A percentile compares a stretch with the other conserved stretches of the same genome.
phyloP scores from a whole-genome alignment of 768 basidiomycete genomes.

The Mycena leptocephala region DNA sequence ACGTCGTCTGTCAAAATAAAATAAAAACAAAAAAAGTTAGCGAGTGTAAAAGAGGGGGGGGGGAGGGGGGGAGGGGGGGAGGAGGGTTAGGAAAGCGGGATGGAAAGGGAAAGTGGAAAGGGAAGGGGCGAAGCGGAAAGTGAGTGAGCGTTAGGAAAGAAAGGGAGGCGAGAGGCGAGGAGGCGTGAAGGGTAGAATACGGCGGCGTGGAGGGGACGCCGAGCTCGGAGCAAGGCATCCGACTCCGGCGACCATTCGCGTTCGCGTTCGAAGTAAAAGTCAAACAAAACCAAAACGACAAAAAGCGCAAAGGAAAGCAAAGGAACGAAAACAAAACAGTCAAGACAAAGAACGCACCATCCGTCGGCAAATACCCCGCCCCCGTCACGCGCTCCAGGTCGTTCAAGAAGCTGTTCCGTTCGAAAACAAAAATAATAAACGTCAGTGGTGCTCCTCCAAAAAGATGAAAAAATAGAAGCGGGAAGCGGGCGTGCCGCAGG shows the following conservation, averaged over 20 bases:
- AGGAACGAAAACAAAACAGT: not conserved
- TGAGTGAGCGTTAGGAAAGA: not conserved
- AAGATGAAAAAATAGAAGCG: not conserved
- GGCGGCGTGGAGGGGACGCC: too few relatives aligned
- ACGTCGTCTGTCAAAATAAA: slow-evolving; percentile 85
- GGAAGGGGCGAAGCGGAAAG: too few relatives aligned
- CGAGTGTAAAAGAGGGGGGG: not conserved
- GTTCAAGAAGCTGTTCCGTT: slow-evolving; percentile 80
- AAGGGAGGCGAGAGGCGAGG: too few relatives aligned
- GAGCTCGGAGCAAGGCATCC: too few relatives aligned
- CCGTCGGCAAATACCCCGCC: slow-evolving; percentile 76
- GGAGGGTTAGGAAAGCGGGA: not conserved
- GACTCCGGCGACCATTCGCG: too few relatives aligned
- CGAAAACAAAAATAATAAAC: too few relatives aligned
- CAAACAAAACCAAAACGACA: too few relatives aligned
- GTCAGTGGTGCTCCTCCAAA: not conserved
- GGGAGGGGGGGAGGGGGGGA: too few relatives aligned
- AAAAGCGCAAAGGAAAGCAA: too few relatives aligned
- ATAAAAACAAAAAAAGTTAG: too few relatives aligned
- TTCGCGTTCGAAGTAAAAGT: too few relatives aligned
- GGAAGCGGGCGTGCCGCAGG: not conserved
- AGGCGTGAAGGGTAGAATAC: not conserved
- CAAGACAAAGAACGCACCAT: slow-evolving; percentile 60
- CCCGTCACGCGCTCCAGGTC: slow-evolving; percentile 78
- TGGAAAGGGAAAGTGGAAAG: too few relatives aligned